Evolutionary conservation across 1,139 yeast genomes (phyloP).

Genomic region (Candida frijolesensis): DNA sequence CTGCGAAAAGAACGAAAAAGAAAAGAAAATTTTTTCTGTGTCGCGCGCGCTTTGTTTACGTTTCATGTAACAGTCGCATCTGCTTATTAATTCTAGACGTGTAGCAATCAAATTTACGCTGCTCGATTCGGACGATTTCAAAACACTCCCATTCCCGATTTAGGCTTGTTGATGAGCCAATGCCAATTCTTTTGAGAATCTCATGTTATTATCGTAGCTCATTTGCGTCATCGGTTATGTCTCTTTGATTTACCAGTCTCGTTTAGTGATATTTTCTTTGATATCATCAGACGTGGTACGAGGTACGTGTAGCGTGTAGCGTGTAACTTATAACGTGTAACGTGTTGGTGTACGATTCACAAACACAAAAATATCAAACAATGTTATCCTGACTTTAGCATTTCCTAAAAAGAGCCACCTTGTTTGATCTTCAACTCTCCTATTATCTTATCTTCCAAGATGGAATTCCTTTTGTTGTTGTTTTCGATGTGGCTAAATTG

Average conservation of each 20-base stretch:
- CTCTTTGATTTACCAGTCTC: neutral
- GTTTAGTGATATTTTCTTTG: neutral
- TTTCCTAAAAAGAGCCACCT: neutral
- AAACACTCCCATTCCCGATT: neutral
- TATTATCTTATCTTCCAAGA: neutral
- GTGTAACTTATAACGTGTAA: neutral
- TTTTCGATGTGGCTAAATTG: neutral
- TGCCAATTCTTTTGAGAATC: neutral
- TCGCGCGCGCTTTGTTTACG: conserved; percentile 5
- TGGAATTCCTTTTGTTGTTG: neutral
- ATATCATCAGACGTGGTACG: conserved; percentile 1
- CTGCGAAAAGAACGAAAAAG: neutral
- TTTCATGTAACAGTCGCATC: neutral
- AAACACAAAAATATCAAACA: neutral
- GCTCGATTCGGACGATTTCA: conserved; percentile 1
- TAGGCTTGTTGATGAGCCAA: neutral
- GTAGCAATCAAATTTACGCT: conserved; percentile 1
- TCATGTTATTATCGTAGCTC: neutral
- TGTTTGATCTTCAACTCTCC: neutral
- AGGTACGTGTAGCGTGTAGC: neutral
- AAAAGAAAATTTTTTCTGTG: conserved; percentile 3
- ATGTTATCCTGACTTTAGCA: neutral
- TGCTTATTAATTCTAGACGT: conserved; percentile 7
- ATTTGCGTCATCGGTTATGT: conserved; percentile 3
- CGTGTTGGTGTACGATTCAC: neutral